phyloP scores from a whole-genome alignment of 768 basidiomycete genomes.

The Pholiota conissans region DNA sequence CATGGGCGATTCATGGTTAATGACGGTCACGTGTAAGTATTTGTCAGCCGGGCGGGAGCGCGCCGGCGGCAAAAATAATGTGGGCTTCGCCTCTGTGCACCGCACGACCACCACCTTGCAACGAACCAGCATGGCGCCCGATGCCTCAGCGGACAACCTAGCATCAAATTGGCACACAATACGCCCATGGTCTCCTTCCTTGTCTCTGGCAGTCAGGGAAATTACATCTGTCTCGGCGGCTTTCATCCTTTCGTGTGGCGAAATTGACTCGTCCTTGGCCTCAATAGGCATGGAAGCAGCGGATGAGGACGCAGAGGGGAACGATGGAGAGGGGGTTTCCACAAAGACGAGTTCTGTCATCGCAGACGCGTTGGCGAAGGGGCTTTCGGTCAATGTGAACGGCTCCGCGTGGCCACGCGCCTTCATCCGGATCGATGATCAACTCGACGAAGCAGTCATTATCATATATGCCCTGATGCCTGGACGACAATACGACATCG shows the following conservation, averaged over 20 bases:
- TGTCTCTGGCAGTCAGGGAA: conserved; percentile 73
- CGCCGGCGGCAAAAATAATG: not conserved
- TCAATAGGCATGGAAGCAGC: conserved; percentile 38
- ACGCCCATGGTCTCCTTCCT: conserved; percentile 72
- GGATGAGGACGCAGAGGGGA: conserved; percentile 24
- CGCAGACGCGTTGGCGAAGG: conserved; percentile 68
- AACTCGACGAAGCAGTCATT: conserved; percentile 84
- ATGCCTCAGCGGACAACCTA: conserved; percentile 14
- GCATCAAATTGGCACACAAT: conserved; percentile 63
- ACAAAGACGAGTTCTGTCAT: conserved; percentile 41
- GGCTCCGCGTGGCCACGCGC: conserved; percentile 77
- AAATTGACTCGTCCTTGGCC: conserved; percentile 42
- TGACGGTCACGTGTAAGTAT: not conserved
- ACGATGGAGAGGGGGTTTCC: not conserved
- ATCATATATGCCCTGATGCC: conserved; percentile 90
- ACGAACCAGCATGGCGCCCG: conserved; percentile 9
- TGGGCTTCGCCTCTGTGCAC: not conserved
- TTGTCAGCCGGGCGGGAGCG: not conserved
- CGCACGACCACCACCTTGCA: not conserved
- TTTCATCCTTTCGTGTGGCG: conserved; percentile 61
- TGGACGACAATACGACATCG: conserved; percentile 88
- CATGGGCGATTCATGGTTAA: not conserved
- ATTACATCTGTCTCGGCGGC: conserved; percentile 86
- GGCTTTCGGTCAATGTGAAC: conserved; percentile 80
- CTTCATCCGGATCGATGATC: conserved; percentile 77